phyloP scores from a whole-genome alignment of 192 early-diverging fungal species.

The Paraglomus occultum region DNA sequence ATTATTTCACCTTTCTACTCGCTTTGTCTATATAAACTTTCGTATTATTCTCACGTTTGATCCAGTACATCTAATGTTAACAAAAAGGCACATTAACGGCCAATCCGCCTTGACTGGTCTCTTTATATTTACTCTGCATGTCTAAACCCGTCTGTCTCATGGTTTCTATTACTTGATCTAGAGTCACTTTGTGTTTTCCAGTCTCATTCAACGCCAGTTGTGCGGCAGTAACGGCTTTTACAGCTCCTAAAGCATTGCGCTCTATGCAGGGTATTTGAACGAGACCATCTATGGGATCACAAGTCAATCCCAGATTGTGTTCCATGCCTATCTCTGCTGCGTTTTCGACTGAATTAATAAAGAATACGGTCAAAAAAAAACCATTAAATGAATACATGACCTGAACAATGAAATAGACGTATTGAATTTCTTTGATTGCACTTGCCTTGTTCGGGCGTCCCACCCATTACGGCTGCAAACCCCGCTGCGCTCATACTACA shows the following conservation, averaged over 20 bases:
- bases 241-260: constrained; percentile 89
- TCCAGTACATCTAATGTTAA: constrained; percentile 30
- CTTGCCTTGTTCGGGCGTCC: constrained; percentile 65
- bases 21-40: too few species aligned
- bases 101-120: constrained; percentile 90
- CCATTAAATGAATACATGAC: background rate
- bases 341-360: constrained; percentile 65
- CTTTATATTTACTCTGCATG: constrained; percentile 97
- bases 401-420: background rate
- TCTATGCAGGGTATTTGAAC: constrained; percentile 98
- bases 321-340: constrained; percentile 98
- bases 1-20: too few species aligned
- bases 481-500: constrained; percentile 96
- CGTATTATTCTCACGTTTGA: background rate
- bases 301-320: constrained; percentile 80
- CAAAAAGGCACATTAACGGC: constrained; percentile 87
- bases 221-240: constrained; percentile 95
- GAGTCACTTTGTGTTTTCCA: constrained; percentile 83
- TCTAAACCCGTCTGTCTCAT: constrained; percentile 91
- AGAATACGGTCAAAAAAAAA: background rate
- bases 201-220: constrained; percentile 95
- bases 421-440: background rate
- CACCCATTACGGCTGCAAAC: constrained; percentile 96
- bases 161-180: constrained; percentile 94
- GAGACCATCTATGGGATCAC: constrained; percentile 88